Percentiles rank a stretch among this genome's conserved stretches.
Evolutionary conservation across 306 rosid species (phyloP).

Genomic region (Glycyrrhiza uralensis): DNA sequence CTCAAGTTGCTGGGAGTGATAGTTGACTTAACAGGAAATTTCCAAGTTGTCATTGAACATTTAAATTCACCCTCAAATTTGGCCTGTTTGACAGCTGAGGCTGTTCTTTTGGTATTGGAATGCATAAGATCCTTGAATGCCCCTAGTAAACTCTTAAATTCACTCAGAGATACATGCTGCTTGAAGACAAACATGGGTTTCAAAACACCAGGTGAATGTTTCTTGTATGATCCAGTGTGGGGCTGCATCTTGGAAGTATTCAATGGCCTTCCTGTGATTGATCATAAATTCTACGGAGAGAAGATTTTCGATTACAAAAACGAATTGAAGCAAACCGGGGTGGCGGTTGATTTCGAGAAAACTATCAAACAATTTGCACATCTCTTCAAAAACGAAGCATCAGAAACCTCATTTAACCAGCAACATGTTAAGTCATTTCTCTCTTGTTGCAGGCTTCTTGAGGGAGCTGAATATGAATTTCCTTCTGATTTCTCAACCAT

Average conservation of each 20-base stretch:
- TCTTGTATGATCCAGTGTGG: constrained; percentile 53
- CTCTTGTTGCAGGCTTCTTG: constrained; percentile 38
- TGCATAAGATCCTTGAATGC: constrained; percentile 10
- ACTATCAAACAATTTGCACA: constrained; percentile 36
- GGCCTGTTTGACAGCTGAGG: constrained; percentile 36
- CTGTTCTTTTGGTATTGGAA: constrained; percentile 40
- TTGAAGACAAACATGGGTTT: constrained; percentile 59
- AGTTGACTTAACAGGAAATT: constrained; percentile 30
- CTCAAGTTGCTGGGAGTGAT: constrained; percentile 62
- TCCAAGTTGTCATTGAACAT: constrained; percentile 44
- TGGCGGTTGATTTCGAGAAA: constrained; percentile 52
- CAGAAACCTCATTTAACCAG: constrained; percentile 23
- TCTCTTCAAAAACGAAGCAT: constrained; percentile 40
- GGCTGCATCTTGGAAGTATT: constrained; percentile 62
- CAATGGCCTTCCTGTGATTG: constrained; percentile 48
- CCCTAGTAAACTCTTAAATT: constrained; percentile 20
- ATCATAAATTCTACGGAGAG: constrained; percentile 42
- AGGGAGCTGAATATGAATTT: constrained; percentile 18
- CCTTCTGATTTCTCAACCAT: constrained; percentile 24
- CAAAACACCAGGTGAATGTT: constrained; percentile 49
- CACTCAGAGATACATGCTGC: constrained; percentile 32
- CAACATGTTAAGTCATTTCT: constrained; percentile 50
- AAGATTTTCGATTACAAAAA: constrained; percentile 17
- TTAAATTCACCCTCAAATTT: constrained; percentile 44
- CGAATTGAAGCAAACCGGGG: constrained; percentile 48